Evolutionary conservation across 129 eudicot species (phyloP), one percentile per base, ranked within the genome.

Genomic region (Mikania micrantha): DNA sequence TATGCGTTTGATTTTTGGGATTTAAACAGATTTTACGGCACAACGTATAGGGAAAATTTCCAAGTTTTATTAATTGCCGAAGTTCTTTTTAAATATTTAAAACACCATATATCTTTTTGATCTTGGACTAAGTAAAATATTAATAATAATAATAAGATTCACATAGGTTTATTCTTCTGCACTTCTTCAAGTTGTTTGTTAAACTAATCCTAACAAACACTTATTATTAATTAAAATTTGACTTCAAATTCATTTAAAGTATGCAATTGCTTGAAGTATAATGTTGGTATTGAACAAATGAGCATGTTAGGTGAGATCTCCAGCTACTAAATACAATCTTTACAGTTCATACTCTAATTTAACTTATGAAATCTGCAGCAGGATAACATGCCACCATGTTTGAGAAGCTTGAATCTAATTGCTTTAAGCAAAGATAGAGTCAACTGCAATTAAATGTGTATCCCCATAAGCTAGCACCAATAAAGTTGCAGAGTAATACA

Each of bases 381-480:
- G 79, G 70, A 64, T 87, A 91, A 91, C 67, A 44, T 87, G 94
- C 96, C 94, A 87, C 98, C 94, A 85, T 22, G 83, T 86, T 76
- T 82, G 73, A 15, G 96, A 88, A 17, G 91, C 83, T 7, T 78
- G 87, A 40, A 88, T 88, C 66, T 91, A 94, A 69, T 85, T 27
- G 0, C 90, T 84, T 1, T 71, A 44, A 85, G 74, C 44, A 86
- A 81, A 3, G 96, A 91, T 7, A 3, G 97, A 91, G 4, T 85
- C 96, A 25, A 81, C 48, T 15, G 85, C 74, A 49, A 80, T 88
- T 16, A 91, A 82, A 71, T 91, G 87, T 91, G 78, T 77, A 50
- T 85, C 97, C 34, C 88, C 90, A 70, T 91, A 87, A 4, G 97
- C 97, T 72, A 91, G 35, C 39, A 93, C 96, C 93, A 91, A 81